Base-by-base conservation (phyloP, 2,329 filamentous ascomycete genomes). In the Akanthomyces uredinophilus region DNA sequence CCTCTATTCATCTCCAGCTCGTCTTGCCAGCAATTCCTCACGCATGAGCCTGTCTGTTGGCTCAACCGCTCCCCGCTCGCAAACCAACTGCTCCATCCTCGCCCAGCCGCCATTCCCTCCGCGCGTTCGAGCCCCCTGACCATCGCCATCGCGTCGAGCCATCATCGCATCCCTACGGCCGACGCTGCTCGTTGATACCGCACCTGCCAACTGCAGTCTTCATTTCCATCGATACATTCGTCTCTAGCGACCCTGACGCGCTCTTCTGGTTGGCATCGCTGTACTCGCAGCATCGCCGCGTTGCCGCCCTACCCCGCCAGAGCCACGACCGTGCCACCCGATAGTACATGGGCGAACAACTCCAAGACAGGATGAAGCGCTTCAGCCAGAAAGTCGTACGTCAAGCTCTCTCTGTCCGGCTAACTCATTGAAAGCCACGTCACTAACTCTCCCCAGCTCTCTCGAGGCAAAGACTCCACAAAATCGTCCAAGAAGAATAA, bases 301-400 rank as follows among this genome's bases (percentile, higher is more conserved):
- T 43, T 20, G 61, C 32, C 22, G 53, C 49, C 43, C 47, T 60
- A 63, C 62, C 62, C 62, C 62, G 57, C 62, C 62, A 61, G 49
- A 60, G 37, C 57, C 57, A 63, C 51, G 44, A 56, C 46, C 44
- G 39, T 56, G 44, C 50, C 44, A 43, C 50, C 24, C 20, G 47
- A 59, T 22, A 56, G 41, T 53, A 54, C 27, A 58, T 51, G 58
- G 61, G 60, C 52, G 53, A 62, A 54, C 60, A 56, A 49, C 44
- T 62, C 10, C 70, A 70, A 67, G 78, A 77, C 78, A 90, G 84
- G 79, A 97, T 98, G 94, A 97, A 96, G 83, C 90, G 92, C 77
- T 96, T 98, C 79, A 90, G 92, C 80, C 92, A 96, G 83, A 91
- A 91, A 89, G 92, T 97, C 83, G 92, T 96, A 87, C 84, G 91